Evolutionary conservation across 176 grass and related monocot species (phyloP).

Genomic region (Otatea glauca): DNA sequence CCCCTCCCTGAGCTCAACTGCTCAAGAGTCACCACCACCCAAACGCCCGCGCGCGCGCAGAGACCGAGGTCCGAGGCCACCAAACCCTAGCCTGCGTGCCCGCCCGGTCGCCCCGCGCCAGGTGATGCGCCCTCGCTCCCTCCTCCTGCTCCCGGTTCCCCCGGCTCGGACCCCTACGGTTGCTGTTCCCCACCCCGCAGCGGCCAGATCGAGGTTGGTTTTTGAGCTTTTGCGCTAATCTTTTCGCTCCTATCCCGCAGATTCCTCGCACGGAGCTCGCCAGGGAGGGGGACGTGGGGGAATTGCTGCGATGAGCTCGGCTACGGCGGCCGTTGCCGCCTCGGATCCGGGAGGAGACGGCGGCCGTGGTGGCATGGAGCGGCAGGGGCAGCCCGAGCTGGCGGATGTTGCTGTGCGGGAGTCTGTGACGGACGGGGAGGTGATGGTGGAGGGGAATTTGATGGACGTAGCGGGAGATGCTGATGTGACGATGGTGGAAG

Average conservation of each 20-base stretch:
- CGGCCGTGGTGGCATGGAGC: neutral
- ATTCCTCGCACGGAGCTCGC: neutral
- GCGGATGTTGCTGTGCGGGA: neutral
- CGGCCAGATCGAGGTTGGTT: constrained; percentile 12
- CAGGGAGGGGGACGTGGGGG: neutral
- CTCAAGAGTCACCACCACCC: neutral
- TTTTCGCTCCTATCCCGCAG: constrained; percentile 6
- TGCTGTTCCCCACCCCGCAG: neutral
- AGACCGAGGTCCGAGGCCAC: neutral
- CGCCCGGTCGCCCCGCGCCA: neutral
- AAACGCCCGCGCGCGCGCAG: constrained; percentile 34
- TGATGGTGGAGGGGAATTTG: neutral
- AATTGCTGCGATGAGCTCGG: constrained; percentile 18
- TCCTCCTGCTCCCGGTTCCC: neutral
- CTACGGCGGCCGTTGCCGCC: neutral
- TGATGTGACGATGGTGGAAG: neutral
- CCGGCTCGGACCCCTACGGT: neutral
- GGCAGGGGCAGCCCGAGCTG: neutral
- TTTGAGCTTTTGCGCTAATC: neutral
- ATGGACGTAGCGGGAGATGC: neutral
- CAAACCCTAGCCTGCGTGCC: constrained; percentile 34
- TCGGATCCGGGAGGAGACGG: neutral
- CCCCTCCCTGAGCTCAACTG: neutral
- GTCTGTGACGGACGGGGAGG: neutral
- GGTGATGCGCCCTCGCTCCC: neutral